Conservation (phyloP, 345 rosid species). For the Hibiscus tridactylites region DNA sequence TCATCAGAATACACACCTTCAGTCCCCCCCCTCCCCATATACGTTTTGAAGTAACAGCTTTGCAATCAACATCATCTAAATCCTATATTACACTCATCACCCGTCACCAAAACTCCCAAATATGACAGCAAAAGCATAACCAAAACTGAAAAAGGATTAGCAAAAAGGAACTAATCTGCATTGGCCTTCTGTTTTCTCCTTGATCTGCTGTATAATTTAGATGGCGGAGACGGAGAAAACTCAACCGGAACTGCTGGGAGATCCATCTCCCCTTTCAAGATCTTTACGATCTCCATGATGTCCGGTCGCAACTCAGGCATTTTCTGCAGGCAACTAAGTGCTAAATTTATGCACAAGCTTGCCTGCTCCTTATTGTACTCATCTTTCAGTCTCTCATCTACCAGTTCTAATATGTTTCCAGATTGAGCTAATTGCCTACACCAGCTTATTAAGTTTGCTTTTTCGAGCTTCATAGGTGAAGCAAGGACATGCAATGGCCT, state of each 20-base stretch:
- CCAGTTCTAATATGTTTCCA: slow-evolving; percentile 77
- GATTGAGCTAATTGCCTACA: slow-evolving; percentile 84
- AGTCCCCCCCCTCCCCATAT: neutral
- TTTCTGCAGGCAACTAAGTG: slow-evolving; percentile 76
- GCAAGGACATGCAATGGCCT: slow-evolving; percentile 91
- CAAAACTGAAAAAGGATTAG: slow-evolving; percentile 11
- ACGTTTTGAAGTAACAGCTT: neutral
- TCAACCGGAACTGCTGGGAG: slow-evolving; percentile 55
- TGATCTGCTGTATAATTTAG: slow-evolving; percentile 49
- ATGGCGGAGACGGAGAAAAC: slow-evolving; percentile 87
- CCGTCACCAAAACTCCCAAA: slow-evolving; percentile 1
- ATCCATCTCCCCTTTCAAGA: slow-evolving; percentile 87
- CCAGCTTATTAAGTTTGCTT: slow-evolving; percentile 94
- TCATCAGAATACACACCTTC: slow-evolving; percentile 8
- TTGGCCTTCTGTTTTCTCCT: slow-evolving; percentile 43
- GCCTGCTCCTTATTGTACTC: slow-evolving; percentile 75
- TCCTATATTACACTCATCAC: slow-evolving; percentile 10
- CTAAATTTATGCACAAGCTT: slow-evolving; percentile 77
- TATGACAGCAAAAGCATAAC: slow-evolving; percentile 2
- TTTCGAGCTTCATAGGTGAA: slow-evolving; percentile 94
- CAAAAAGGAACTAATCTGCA: slow-evolving; percentile 31
- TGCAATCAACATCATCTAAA: neutral
- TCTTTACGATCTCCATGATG: slow-evolving; percentile 62
- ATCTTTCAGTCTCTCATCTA: slow-evolving; percentile 76
- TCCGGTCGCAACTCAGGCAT: slow-evolving; percentile 86